Percentiles rank a stretch among this genome's conserved stretches.
phyloP scores from a whole-genome alignment of 768 basidiomycete genomes.

The Podaxis pistillaris region DNA sequence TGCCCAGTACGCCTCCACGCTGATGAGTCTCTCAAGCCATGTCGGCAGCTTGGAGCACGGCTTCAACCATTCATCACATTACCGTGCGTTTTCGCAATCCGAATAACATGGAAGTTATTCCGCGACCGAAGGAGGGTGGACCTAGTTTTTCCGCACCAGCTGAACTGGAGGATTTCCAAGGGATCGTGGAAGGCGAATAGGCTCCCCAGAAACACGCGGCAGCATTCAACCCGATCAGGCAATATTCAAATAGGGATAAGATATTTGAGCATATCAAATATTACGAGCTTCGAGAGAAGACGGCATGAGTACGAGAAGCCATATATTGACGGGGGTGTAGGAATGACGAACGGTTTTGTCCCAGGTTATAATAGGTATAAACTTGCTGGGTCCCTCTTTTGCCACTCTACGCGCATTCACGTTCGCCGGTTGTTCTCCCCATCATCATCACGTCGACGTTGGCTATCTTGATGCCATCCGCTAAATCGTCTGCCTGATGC shows the following conservation, averaged over 20 bases:
- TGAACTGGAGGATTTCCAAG: neutral
- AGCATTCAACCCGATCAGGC: slow-evolving; percentile 1
- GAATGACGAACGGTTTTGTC: slow-evolving; percentile 1
- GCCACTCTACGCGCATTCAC: neutral
- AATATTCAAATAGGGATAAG: neutral
- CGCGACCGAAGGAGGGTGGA: neutral
- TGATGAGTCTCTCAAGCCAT: slow-evolving; percentile 1
- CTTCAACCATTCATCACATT: slow-evolving; percentile 4
- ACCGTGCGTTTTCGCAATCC: neutral
- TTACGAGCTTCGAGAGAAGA: slow-evolving; percentile 4
- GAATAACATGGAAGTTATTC: neutral
- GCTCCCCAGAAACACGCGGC: slow-evolving; percentile 6
- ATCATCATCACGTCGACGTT: neutral
- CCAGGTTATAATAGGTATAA: neutral
- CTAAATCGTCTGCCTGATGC: too few relatives aligned
- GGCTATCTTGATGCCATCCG: neutral
- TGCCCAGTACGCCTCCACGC: neutral
- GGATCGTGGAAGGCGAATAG: neutral
- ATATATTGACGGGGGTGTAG: slow-evolving; percentile 2
- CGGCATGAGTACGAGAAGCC: slow-evolving; percentile 10
- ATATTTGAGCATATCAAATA: slow-evolving; percentile 1
- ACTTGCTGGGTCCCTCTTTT: neutral
- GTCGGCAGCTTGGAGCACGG: neutral
- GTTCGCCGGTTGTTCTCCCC: neutral
- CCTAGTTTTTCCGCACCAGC: neutral